Percentiles rank a stretch among this genome's conserved stretches.
These are phyloP conservation scores for Phialophora tarda DNA, from an alignment of 2,329 filamentous ascomycete species.

Conservation along the genomic window DNA sequence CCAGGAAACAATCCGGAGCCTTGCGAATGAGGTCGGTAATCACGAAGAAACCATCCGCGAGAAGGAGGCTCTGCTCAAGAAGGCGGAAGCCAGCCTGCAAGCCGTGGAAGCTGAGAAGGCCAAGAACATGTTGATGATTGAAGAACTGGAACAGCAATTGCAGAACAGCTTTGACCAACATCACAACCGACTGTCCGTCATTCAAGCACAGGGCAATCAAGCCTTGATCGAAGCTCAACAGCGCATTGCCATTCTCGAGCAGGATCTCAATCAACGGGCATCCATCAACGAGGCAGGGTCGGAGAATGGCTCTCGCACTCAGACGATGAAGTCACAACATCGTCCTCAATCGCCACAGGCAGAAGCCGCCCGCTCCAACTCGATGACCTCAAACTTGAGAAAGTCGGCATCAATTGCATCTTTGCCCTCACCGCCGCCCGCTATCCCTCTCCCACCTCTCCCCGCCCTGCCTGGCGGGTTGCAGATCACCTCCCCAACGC, in stretches of 20 bases:
- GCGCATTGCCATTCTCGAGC: conserved; percentile 66
- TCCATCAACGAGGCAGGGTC: conserved; percentile 59
- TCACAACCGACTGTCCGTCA: conserved; percentile 84
- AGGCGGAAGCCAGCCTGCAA: conserved; percentile 54
- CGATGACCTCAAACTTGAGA: conserved; percentile 71
- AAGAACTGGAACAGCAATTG: conserved; percentile 96
- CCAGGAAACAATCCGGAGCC: conserved; percentile 62
- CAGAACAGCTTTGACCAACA: conserved; percentile 95
- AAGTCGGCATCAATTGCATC: conserved; percentile 84
- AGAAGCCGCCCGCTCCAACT: conserved; percentile 61
- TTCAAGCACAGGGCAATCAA: conserved; percentile 74
- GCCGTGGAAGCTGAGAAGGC: conserved; percentile 71
- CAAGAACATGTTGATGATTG: conserved; percentile 88
- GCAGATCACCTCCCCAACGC: conserved; percentile 19
- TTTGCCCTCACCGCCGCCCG: conserved; percentile 89
- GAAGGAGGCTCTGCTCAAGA: conserved; percentile 53
- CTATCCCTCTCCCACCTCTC: conserved; percentile 92
- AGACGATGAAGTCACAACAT: conserved; percentile 39
- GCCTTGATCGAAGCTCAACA: conserved; percentile 80
- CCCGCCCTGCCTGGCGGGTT: conserved; percentile 62
- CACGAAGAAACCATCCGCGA: conserved; percentile 53
- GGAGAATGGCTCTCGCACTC: conserved; percentile 34
- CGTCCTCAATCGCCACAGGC: conserved; percentile 53
- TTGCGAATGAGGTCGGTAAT: conserved; percentile 56
- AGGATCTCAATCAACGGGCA: conserved; percentile 59